Evolutionary conservation across 192 early-diverging fungal species (phyloP), one percentile per base, ranked within the genome.

Genomic region (Coemansia sp.): DNA sequence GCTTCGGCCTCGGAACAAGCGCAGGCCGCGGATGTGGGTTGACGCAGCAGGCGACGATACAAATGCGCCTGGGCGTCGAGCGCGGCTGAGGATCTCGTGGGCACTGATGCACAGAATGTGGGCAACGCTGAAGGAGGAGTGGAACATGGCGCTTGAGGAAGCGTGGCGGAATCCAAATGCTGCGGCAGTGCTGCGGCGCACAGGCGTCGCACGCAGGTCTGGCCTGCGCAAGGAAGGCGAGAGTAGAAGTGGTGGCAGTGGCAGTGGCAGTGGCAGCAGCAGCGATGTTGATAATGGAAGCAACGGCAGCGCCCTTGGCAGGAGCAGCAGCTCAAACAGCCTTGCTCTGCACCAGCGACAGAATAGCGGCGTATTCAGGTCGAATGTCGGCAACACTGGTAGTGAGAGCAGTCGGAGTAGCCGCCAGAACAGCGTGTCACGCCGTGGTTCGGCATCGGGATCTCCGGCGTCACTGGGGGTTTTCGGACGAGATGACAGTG

Each of bases 31-130:
- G 26, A 82, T 82, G 79, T 82, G 79, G 79, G 45, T 82, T 21
- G 79, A 70, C 39, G 79, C 79, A 2, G 74, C 70, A 4, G 78
- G 73, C 51, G 79, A 77, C 22, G 71, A 73, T 16, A 47, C 65
- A 0, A 61, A 56, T 43, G 52, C 64, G 46, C 61, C 68, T 11
- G 74, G 74, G 8, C 74, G 79, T 11, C 79, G 79, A 22, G 79
- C 74, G 1, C 71, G 74, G n/a, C 63, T 82, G 71, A 74, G 74
- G 7, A 62, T 71, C 45, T 82, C 79, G 45, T 82, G 79, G 79
- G 79, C 74, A 46, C 62, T 82, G 65, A 82, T 82, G 79, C 68
- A 82, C 79, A 67, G 79, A 18, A 77, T 82, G 79, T 82, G 79
- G 79, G 79, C 68, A 10, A 73, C 79, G 22, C 67, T 82, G 16